phyloP scores from a whole-genome alignment of 2,329 filamentous ascomycete species.

The Fusarium chaquense region DNA sequence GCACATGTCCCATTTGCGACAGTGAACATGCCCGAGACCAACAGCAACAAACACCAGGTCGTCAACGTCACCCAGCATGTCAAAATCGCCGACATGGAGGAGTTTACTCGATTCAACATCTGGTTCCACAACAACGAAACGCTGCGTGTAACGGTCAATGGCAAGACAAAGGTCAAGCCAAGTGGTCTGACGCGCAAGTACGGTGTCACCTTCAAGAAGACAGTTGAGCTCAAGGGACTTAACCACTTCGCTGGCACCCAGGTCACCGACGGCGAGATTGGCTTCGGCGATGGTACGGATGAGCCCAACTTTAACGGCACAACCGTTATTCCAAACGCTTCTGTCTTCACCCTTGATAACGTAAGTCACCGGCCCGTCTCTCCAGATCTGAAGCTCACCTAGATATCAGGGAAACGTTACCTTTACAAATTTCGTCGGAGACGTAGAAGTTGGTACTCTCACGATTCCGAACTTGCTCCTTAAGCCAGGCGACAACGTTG shows the following conservation, averaged over 20 bases:
- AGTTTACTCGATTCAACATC: constrained; percentile 67
- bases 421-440: constrained; percentile 69
- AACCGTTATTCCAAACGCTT: constrained; percentile 72
- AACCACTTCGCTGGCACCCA: constrained; percentile 68
- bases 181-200: constrained; percentile 62
- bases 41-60: constrained; percentile 59
- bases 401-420: constrained; percentile 68
- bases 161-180: constrained; percentile 65
- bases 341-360: constrained; percentile 72
- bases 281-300: constrained; percentile 54
- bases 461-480: constrained; percentile 70
- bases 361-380: constrained; percentile 56
- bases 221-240: constrained; percentile 61
- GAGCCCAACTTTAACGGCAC: constrained; percentile 72
- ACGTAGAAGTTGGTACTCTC: constrained; percentile 64
- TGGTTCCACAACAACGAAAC: constrained; percentile 65
- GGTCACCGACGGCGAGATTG: constrained; percentile 64
- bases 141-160: constrained; percentile 63
- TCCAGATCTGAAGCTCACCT: constrained; percentile 10
- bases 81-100: constrained; percentile 59
- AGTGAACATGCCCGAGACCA: constrained; percentile 65
- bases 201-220: constrained; percentile 68
- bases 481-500: constrained; percentile 68
- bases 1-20: constrained; percentile 62
- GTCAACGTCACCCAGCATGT: constrained; percentile 66